Base-by-base conservation (phyloP, 2,329 filamentous ascomycete genomes). In the Fusarium palustre region DNA sequence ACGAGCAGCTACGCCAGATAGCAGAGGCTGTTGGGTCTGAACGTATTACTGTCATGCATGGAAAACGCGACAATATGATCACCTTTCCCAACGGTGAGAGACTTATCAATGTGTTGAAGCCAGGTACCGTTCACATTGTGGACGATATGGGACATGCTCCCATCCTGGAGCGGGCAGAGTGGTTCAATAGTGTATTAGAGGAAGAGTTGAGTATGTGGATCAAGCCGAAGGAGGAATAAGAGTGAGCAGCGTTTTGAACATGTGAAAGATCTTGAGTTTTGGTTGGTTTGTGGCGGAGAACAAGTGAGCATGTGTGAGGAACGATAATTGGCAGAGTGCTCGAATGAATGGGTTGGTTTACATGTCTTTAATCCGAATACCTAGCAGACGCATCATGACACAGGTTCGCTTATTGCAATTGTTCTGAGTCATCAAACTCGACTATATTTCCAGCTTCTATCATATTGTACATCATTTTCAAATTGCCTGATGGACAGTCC, bases 11-110 rank as follows among this genome's bases (percentile, higher is more conserved):
- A 22, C 64, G 46, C 15, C 81, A 85, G 67, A 81, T 97, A 50
- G 91, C 85, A 0, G 88, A 93, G 70, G 80, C 78, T 30, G 86
- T 97, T 1, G 92, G 92, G 0, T 84, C 92, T 55, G 87, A 91
- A 68, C 82, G 93, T 33, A 94, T 97, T 68, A 79, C 92, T 72
- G 87, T 97, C 7, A 78, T 95, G 70, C 93, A 97, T 78, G 94
- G 94, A 10, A 90, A 86, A 1, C 79, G 80, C 12, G 94, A 97
- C 79, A 83, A 84, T n/a, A 94, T 97, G 91, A 91, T 97, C 70
- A 88, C 86, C 7, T 83, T 90, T 48, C 85, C 85, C 8, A 92
- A 96, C 76, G 93, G 88, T 0, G 81, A 88, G 74, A 87, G 90
- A 77, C 79, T 97, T 68, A 87, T 91, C 59, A 83, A 88, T 52